Conservation (phyloP, 179 eudicot genomes). For the Actinidia arguta region DNA sequence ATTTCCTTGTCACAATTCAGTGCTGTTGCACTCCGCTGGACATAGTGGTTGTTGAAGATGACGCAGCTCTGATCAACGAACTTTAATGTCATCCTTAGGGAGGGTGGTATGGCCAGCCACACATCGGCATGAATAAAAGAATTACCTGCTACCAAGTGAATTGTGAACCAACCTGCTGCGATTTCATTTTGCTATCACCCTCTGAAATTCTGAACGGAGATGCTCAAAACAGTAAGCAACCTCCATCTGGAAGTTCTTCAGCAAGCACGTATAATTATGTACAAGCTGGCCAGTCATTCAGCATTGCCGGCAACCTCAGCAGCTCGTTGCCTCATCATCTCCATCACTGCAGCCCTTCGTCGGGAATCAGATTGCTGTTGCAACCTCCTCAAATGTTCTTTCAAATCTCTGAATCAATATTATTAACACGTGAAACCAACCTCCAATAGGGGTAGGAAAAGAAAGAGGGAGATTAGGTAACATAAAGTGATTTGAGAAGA, state of each 20-base stretch:
- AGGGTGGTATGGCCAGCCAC: background rate
- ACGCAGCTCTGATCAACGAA: background rate
- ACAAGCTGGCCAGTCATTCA: constrained; percentile 38
- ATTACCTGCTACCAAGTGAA: background rate
- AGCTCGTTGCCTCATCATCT: constrained; percentile 97
- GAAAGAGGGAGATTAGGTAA: background rate
- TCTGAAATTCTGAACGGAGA: background rate
- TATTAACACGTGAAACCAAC: background rate
- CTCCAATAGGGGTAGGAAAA: background rate
- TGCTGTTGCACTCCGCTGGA: background rate
- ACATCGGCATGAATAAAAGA: constrained; percentile 7
- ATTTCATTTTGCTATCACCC: background rate
- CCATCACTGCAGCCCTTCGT: constrained; percentile 94
- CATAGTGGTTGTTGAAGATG: constrained; percentile 14
- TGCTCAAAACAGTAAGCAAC: background rate
- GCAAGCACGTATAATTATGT: constrained; percentile 8
- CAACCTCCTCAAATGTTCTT: constrained; percentile 73
- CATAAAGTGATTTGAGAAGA: background rate
- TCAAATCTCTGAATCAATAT: constrained; percentile 62
- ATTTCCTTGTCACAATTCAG: background rate
- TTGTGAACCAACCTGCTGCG: constrained; percentile 1
- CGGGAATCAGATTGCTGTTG: constrained; percentile 92
- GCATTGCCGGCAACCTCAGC: constrained; percentile 74
- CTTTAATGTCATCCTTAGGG: background rate
- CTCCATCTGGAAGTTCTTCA: background rate